Evolutionary conservation across 2,329 filamentous ascomycete species (phyloP).

Genomic region (Aspergillus neotritici): DNA sequence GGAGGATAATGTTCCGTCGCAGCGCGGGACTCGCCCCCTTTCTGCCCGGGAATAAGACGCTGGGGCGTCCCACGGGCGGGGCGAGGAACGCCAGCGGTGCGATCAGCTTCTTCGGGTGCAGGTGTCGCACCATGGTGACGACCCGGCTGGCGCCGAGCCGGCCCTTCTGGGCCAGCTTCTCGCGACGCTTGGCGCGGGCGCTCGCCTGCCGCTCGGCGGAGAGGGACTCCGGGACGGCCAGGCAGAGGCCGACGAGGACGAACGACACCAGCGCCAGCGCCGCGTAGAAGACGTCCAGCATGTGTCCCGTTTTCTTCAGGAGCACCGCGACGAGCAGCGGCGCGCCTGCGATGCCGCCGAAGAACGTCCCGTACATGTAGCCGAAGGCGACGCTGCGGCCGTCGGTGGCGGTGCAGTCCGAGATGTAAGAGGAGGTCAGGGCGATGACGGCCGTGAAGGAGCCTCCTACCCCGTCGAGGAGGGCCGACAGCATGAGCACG

Average conservation of each 20-base stretch:
- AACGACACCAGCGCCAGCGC: constrained; percentile 64
- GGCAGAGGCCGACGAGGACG: constrained; percentile 66
- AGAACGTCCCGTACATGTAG: constrained; percentile 83
- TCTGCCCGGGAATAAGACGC: constrained; percentile 39
- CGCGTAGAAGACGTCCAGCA: constrained; percentile 80
- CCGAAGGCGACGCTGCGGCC: constrained; percentile 78
- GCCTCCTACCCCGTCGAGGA: constrained; percentile 77
- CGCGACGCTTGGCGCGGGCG: constrained; percentile 62
- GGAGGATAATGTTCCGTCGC: constrained; percentile 72
- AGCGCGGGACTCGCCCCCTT: constrained; percentile 55
- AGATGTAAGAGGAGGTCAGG: constrained; percentile 76
- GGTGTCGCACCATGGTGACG: neutral
- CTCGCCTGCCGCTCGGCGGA: constrained; percentile 63
- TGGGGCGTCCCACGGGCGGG: constrained; percentile 48
- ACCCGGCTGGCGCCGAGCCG: constrained; percentile 25
- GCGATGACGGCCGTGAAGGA: constrained; percentile 82
- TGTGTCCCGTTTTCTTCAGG: constrained; percentile 66
- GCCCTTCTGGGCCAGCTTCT: constrained; percentile 32
- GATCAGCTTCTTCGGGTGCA: constrained; percentile 60
- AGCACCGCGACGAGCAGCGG: constrained; percentile 76
- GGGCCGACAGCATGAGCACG: constrained; percentile 69
- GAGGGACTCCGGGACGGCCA: constrained; percentile 79
- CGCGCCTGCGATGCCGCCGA: constrained; percentile 80
- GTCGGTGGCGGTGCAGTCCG: constrained; percentile 79
- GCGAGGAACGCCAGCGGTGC: constrained; percentile 71